These are phyloP conservation scores for Ascochyta viciae-villosae DNA, from an alignment of 2,329 filamentous ascomycete genomes.

Conservation along the genomic window DNA sequence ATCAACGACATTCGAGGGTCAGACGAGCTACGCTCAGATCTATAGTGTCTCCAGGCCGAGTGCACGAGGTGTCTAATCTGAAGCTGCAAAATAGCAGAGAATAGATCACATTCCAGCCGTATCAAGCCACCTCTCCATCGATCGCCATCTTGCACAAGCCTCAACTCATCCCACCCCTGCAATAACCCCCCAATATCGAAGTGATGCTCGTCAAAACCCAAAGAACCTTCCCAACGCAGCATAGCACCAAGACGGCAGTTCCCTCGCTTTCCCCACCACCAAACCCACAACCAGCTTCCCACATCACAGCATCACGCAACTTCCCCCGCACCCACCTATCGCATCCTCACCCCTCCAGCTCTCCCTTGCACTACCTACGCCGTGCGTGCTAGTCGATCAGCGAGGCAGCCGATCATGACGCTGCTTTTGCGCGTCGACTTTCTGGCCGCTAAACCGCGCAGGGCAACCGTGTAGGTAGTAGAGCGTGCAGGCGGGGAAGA, in stretches of 20 bases:
- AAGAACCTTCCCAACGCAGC: background rate
- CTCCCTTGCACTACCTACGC: too few relatives aligned
- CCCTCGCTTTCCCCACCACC: slow-evolving; percentile 2
- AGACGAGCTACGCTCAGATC: background rate
- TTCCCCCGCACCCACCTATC: background rate
- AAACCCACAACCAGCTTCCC: background rate
- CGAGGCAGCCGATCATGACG: slow-evolving; percentile 3
- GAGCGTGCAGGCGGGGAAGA: slow-evolving; percentile 5
- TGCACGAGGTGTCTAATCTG: background rate
- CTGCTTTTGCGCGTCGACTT: slow-evolving; percentile 1
- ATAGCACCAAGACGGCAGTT: slow-evolving; percentile 2
- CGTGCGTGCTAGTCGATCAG: background rate
- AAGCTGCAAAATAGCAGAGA: background rate
- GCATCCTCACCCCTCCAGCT: background rate
- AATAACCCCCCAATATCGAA: background rate
- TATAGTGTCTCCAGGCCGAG: background rate
- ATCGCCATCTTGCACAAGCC: background rate
- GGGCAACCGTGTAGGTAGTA: background rate
- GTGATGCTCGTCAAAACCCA: background rate
- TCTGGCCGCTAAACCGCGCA: background rate
- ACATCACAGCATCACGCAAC: background rate
- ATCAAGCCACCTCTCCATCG: background rate
- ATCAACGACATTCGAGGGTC: too few relatives aligned
- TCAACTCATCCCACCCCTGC: background rate
- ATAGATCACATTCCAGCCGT: background rate